phyloP scores from a whole-genome alignment of 768 basidiomycete species.

The Ramaria rubella region DNA sequence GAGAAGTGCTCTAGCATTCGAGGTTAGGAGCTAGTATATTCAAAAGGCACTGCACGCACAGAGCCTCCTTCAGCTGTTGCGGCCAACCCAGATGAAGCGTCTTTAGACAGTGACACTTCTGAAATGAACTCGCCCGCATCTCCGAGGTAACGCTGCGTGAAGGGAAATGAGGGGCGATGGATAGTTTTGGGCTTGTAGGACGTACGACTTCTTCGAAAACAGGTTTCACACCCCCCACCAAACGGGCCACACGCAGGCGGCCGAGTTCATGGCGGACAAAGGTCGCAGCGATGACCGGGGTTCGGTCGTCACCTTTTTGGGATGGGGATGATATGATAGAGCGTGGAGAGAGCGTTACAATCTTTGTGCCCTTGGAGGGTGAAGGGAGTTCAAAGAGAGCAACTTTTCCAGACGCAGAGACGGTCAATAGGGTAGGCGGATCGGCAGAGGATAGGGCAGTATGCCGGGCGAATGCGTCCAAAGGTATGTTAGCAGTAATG shows the following conservation, averaged over 20 bases:
- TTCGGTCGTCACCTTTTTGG: slow-evolving; percentile 31
- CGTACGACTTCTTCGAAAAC: slow-evolving; percentile 56
- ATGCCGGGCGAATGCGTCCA: slow-evolving; percentile 56
- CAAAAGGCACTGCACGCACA: not conserved
- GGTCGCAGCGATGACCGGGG: slow-evolving; percentile 41
- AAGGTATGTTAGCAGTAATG: slow-evolving; percentile 51
- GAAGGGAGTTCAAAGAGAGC: slow-evolving; percentile 49
- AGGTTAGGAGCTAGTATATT: not conserved
- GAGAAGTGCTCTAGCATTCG: not conserved
- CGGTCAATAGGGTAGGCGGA: slow-evolving; percentile 39
- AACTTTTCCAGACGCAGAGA: slow-evolving; percentile 55
- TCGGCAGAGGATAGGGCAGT: slow-evolving; percentile 24
- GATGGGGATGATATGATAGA: slow-evolving; percentile 39
- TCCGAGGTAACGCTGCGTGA: slow-evolving; percentile 46
- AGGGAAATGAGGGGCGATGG: not conserved
- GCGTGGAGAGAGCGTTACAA: slow-evolving; percentile 46
- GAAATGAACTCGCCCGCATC: slow-evolving; percentile 46
- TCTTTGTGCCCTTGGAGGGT: slow-evolving; percentile 32
- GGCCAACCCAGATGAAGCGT: not conserved
- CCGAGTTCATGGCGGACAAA: slow-evolving; percentile 39
- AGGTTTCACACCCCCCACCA: slow-evolving; percentile 50
- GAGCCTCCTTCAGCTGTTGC: not conserved
- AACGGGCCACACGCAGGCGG: slow-evolving; percentile 44
- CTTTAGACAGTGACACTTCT: slow-evolving; percentile 27
- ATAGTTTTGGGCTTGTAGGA: slow-evolving; percentile 11